phyloP scores from a whole-genome alignment of 2,329 filamentous ascomycete genomes.

The Daldinia eschscholtzii region DNA sequence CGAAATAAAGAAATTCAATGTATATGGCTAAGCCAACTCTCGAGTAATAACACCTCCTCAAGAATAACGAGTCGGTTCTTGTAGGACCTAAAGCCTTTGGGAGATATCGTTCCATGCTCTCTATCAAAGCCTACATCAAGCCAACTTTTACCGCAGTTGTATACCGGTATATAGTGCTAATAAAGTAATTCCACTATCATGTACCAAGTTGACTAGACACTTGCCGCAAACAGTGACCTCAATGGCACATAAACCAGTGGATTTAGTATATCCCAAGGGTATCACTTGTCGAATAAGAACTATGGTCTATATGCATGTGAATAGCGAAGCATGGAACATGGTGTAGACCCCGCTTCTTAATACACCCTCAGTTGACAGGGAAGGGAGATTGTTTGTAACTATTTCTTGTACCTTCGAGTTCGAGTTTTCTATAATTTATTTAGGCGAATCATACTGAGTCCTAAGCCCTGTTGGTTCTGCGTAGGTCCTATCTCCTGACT shows the following conservation, averaged over 20 bases:
- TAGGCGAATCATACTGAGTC: too few species aligned
- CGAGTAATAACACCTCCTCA: background rate
- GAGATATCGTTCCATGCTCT: too few species aligned
- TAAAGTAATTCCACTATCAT: background rate
- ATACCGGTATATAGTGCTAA: background rate
- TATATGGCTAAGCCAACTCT: background rate
- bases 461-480: background rate
- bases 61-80: background rate
- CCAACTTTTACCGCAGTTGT: background rate
- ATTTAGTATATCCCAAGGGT: background rate
- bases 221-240: background rate
- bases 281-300: background rate
- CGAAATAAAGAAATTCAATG: slow-evolving; percentile 1
- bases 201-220: background rate
- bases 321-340: background rate
- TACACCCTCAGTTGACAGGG: background rate
- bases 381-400: background rate
- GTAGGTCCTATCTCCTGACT: background rate
- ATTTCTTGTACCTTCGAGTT: background rate
- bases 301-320: background rate
- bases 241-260: background rate
- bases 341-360: slow-evolving; percentile 5
- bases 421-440: background rate
- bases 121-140: background rate
- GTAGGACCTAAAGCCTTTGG: background rate